A percentile compares a stretch with the other conserved stretches of the same genome.
Conservation (phyloP, 2,329 filamentous ascomycete genomes). For the Pestalotiopsis sp. region DNA sequence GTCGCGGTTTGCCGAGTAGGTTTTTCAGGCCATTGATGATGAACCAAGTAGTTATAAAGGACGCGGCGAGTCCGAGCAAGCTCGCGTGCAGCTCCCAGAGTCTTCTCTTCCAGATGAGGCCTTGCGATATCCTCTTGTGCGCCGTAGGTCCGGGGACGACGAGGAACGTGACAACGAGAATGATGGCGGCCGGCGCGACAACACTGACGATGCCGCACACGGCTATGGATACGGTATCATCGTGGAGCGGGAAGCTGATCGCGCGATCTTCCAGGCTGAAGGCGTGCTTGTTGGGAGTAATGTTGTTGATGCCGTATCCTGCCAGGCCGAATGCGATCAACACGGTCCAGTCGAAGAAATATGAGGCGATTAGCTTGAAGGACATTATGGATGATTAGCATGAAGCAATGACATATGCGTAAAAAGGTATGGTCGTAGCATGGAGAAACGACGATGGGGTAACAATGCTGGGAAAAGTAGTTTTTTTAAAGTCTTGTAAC, state of each 20-base stretch:
- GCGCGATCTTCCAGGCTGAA: neutral
- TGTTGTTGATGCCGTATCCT: neutral
- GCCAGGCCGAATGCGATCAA: neutral
- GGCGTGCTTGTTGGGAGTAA: neutral
- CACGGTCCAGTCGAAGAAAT: neutral
- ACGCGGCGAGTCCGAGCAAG: neutral
- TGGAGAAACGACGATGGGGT: neutral
- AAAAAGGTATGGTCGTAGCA: neutral
- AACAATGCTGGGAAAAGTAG: neutral
- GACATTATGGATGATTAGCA: neutral
- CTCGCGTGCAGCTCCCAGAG: slow-evolving; percentile 1
- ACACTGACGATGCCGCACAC: neutral
- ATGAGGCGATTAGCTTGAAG: neutral
- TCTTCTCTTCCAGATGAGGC: neutral
- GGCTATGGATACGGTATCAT: neutral
- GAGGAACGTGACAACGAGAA: neutral
- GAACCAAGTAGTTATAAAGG: neutral
- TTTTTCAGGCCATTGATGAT: neutral
- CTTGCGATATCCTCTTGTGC: neutral
- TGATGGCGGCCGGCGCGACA: neutral
- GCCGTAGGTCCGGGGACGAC: neutral
- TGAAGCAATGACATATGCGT: neutral
- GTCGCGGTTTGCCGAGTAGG: neutral
- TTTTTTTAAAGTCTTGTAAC: neutral
- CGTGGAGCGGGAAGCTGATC: neutral